A percentile compares a stretch with the other conserved stretches of the same genome.
Conservation (phyloP, 129 eudicot genomes). For the Flaveria ramosissima region DNA sequence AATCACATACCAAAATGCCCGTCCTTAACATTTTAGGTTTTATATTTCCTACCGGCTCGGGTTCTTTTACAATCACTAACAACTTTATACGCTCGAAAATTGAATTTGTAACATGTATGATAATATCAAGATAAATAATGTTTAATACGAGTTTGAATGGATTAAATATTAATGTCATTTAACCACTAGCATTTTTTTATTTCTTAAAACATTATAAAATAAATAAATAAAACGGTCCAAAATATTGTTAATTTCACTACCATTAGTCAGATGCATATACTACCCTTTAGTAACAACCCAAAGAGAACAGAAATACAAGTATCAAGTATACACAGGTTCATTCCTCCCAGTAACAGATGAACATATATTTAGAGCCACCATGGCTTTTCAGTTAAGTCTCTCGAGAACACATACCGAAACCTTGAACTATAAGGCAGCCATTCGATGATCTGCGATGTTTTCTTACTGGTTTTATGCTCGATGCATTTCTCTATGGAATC, state of each 20-base stretch:
- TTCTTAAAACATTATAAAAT: neutral
- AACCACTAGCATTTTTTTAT: neutral
- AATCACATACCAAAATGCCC: no score
- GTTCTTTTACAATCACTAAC: no score
- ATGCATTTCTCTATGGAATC: constrained; percentile 61
- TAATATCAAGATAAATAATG: no score
- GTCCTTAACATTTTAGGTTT: no score
- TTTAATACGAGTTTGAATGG: no score
- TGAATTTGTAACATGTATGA: no score
- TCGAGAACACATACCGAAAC: constrained; percentile 58
- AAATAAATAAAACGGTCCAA: neutral
- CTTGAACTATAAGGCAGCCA: constrained; percentile 79
- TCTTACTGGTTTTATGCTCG: constrained; percentile 40
- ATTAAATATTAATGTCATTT: no score
- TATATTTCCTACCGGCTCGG: no score
- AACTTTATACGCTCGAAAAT: no score
- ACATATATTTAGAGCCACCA: constrained; percentile 51
- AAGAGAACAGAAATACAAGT: neutral
- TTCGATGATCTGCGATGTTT: constrained; percentile 55
- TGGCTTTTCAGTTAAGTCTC: constrained; percentile 61
- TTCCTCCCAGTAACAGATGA: neutral
- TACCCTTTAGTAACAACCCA: neutral
- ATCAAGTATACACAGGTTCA: constrained; percentile 18
- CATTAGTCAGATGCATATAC: neutral
- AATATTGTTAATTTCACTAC: neutral